Evolutionary conservation across 192 early-diverging fungal species (phyloP), one percentile per base, ranked within the genome.

Genomic region (Coemansia sp.): DNA sequence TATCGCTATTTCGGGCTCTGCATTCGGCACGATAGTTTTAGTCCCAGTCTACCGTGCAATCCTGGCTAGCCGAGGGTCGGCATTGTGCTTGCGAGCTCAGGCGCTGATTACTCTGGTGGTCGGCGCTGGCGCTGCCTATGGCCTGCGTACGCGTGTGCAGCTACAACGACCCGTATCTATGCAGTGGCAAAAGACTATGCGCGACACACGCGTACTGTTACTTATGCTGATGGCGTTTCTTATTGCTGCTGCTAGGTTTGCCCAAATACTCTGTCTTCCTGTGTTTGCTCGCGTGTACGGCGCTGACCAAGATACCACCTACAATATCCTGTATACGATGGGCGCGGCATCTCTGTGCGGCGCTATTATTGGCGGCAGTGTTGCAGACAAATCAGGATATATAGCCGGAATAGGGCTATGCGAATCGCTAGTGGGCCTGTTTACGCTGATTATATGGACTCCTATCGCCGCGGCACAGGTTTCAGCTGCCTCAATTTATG

Each of bases 1-100:
- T 12, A 50, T 75, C 16, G 77, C 68, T 0, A 73, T 83, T 0
- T 72, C 77, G 8, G 84, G 86, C 37, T 67, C 80, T 0, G 86
- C 73, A 0, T 39, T 83, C 16, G 86, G 86, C 34, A 68, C 76
- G 7, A 62, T 85, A 0, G 60, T 61, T 1, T 61, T 86, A 20
- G 68, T 82, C 1, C 84, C 84, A 0, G 55, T 73, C 0, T 75
- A 73, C 37, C 65, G 64, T 2, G 65, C 73, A 7, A 40, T 87
- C 0, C 69, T 87, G 55, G 63, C 29, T 9, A n/a, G 3, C 16
- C 72, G 75, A n/a, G 84, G 86, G 0, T 72, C 82, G n/a, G 60
- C 71, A 1, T 32, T 63, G 11, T 59, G 67, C 29, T 50, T 80
- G 41, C 66, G 62, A 24, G 71, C 65, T 18, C 77, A 80, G 29